These are phyloP conservation scores for Chaetoscypha palmicola DNA, from an alignment of 2,329 filamentous ascomycete genomes.

Conservation along the genomic window DNA sequence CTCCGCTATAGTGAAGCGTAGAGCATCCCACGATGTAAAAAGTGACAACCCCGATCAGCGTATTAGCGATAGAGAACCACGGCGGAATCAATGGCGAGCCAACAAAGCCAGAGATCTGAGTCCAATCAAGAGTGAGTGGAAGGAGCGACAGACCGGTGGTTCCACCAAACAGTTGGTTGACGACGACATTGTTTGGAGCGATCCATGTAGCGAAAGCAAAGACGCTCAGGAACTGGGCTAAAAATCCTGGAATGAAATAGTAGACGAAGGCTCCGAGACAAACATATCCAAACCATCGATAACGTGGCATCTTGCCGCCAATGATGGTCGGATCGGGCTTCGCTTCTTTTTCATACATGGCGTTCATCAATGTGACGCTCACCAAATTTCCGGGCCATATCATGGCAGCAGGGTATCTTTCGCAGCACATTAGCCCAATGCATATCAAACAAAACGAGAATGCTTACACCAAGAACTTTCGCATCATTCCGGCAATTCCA, in stretches of 20 bases:
- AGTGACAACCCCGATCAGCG: constrained; percentile 56
- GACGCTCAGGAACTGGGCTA: constrained; percentile 62
- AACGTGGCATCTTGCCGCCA: constrained; percentile 39
- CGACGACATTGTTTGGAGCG: constrained; percentile 55
- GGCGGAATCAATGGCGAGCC: constrained; percentile 42
- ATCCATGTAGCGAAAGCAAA: constrained; percentile 69
- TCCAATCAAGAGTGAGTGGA: constrained; percentile 71
- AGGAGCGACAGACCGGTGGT: constrained; percentile 59
- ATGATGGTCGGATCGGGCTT: constrained; percentile 41
- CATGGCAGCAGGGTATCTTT: no score
- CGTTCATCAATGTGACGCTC: constrained; percentile 42
- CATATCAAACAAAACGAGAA: no score
- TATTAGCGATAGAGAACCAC: constrained; percentile 70
- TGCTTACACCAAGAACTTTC: constrained; percentile 54
- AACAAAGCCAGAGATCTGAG: constrained; percentile 44
- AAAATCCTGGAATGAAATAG: constrained; percentile 50
- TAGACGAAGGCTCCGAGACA: constrained; percentile 38
- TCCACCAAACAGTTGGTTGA: constrained; percentile 68
- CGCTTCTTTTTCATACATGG: constrained; percentile 55
- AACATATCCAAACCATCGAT: constrained; percentile 33
- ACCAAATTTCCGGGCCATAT: constrained; percentile 56
- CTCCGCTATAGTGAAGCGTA: constrained; percentile 57
- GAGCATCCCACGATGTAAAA: constrained; percentile 56
- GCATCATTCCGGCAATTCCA: constrained; percentile 51
- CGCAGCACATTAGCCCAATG: no score